phyloP scores from a whole-genome alignment of 2,329 filamentous ascomycete species.

The Alternaria conjuncta region DNA sequence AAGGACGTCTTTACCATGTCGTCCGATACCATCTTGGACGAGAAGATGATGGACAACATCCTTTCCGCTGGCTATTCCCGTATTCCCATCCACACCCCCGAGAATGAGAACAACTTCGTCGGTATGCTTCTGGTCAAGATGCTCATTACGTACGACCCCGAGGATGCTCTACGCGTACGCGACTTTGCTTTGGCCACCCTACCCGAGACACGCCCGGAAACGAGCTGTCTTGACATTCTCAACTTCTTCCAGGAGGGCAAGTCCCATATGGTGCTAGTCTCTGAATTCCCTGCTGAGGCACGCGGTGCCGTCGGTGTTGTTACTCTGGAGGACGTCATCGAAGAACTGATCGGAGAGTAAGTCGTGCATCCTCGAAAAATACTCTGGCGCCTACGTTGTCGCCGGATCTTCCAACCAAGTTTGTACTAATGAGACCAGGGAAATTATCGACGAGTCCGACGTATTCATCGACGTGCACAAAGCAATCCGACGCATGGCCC shows the following conservation, averaged over 20 bases:
- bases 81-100: constrained; percentile 90
- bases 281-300: constrained; percentile 87
- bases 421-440: constrained; percentile 59
- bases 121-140: constrained; percentile 99
- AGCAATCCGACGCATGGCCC: constrained; percentile 86
- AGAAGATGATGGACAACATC: constrained; percentile 92
- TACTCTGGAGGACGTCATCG: constrained; percentile 96
- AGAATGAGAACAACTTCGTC: constrained; percentile 85
- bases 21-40: constrained; percentile 91
- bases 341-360: constrained; percentile 96
- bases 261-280: constrained; percentile 97
- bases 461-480: constrained; percentile 99
- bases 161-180: constrained; percentile 83
- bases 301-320: constrained; percentile 91
- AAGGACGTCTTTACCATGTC: constrained; percentile 96
- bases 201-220: constrained; percentile 92
- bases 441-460: constrained; percentile 98
- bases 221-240: constrained; percentile 96
- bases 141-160: constrained; percentile 96
- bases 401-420: not conserved
- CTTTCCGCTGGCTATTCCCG: constrained; percentile 92
- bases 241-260: constrained; percentile 99
- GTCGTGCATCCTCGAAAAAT: constrained; percentile 48
- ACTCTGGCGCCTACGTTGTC: not conserved
- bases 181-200: constrained; percentile 94